A percentile compares a stretch with the other conserved stretches of the same genome.
These are phyloP conservation scores for Crepidotus variabilis DNA, from an alignment of 768 basidiomycete species.

Conservation along the genomic window DNA sequence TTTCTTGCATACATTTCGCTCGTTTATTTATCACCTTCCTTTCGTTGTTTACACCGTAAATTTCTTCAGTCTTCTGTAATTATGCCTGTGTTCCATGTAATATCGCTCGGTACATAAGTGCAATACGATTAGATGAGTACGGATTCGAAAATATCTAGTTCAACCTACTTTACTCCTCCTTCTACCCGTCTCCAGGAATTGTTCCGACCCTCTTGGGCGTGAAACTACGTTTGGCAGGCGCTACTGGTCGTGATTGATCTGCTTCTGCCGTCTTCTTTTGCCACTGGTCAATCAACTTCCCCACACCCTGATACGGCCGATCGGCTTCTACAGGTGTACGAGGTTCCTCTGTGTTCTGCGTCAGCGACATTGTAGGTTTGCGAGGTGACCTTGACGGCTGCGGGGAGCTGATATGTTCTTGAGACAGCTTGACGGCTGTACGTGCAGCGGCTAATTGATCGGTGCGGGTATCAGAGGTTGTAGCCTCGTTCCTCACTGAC, in stretches of 20 bases:
- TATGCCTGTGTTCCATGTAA: neutral
- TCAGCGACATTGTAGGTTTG: slow-evolving; percentile 18
- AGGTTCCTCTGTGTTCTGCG: slow-evolving; percentile 19
- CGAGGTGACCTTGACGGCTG: slow-evolving; percentile 13
- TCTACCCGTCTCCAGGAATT: slow-evolving; percentile 20
- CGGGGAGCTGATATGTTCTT: slow-evolving; percentile 8
- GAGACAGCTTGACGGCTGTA: slow-evolving; percentile 6
- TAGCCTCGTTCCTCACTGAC: slow-evolving; percentile 20
- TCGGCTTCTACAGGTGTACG: slow-evolving; percentile 65
- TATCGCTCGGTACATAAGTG: neutral
- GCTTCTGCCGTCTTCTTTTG: slow-evolving; percentile 72
- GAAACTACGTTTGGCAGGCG: slow-evolving; percentile 33
- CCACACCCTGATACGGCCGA: slow-evolving; percentile 77
- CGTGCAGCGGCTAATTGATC: slow-evolving; percentile 14
- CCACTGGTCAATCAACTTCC: slow-evolving; percentile 85
- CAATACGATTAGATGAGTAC: neutral
- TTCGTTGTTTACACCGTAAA: neutral
- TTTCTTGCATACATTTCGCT: neutral
- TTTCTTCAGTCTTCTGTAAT: no score
- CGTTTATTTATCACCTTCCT: neutral
- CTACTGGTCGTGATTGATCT: slow-evolving; percentile 31
- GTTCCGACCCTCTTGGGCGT: slow-evolving; percentile 37
- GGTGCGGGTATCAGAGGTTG: slow-evolving; percentile 12
- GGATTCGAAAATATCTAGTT: neutral
- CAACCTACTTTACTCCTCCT: slow-evolving; percentile 11